Base-by-base conservation (phyloP, 129 eudicot species). In the Scalesia atractyloides region DNA sequence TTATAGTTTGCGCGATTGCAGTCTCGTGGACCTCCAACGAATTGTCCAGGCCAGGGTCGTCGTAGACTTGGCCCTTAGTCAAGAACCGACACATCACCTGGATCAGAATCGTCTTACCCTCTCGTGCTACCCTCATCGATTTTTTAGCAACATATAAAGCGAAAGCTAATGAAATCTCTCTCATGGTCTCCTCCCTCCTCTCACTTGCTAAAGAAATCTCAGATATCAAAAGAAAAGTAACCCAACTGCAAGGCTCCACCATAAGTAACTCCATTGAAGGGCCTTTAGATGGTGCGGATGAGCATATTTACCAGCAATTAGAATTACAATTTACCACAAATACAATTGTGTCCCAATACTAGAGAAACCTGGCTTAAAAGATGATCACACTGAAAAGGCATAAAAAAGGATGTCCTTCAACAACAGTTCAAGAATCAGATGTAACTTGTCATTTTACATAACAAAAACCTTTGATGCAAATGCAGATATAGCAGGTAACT, bases 361-460 rank as follows among this genome's bases (percentile, higher is more conserved):
- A 49, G 16, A 8, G n/a, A 66, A 9, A 30, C 1, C 10, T 7
- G 7, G 11, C 30, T 33, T 58, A 3, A 9, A 22, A 56, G 26
- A 24, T 14, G 26, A 11, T 72, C 26, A 72, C 73, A 49, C n/a
- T 47, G 59, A 48, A 24, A 68, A 68, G 26, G 58, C 76, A 59
- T 60, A 48, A 59, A 60, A 58, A 39, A 18, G 68, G 43, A 22
- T 39, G 33, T 10, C 52, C 74, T 56, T 60, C 14, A 64, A 34
- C 72, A 56, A 30, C 51, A 63, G 60, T 78, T 70, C 52, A 70
- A 78, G 59, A 71, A 71, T 78, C 41, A 62, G 68, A 71, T 78
- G 77, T 65, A 64, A 71, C 51, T 63, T 64, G 67, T 64, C 73
- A 19, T 71, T 64, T 78, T 64, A 78, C 77, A 78, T 26, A 58